Percentiles rank a stretch among this genome's conserved stretches.
Conservation (phyloP, 306 rosid species). For the Dalbergia oliveri region DNA sequence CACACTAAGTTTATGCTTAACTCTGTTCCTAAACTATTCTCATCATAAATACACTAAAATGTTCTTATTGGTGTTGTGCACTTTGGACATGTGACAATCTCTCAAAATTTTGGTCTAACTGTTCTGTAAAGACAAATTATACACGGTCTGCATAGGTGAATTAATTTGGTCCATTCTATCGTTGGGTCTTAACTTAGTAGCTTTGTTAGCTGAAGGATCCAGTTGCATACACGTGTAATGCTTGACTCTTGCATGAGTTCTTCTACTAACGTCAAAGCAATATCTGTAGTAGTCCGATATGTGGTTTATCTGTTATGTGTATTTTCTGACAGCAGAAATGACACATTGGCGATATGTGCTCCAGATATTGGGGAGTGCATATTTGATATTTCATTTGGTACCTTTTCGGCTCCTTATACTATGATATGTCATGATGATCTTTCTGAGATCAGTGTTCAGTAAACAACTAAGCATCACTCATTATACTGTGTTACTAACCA, state of each 20-base stretch:
- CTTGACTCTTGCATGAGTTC: background rate
- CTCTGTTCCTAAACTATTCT: background rate
- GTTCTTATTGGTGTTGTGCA: background rate
- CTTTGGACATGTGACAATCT: background rate
- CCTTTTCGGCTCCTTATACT: background rate
- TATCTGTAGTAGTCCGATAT: background rate
- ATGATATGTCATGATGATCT: background rate
- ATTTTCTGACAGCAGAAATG: slow-evolving; percentile 15
- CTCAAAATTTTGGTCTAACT: background rate
- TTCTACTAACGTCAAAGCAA: background rate
- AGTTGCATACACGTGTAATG: background rate
- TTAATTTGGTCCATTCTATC: too few relatives aligned
- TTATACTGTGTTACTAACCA: background rate
- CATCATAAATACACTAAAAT: background rate
- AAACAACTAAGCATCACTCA: background rate
- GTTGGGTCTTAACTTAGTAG: background rate
- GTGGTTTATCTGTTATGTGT: background rate
- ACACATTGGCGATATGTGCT: slow-evolving; percentile 12
- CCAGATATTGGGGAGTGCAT: background rate
- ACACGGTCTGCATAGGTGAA: too few relatives aligned
- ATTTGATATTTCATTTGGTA: background rate
- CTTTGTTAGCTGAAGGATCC: background rate
- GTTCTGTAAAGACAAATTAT: background rate
- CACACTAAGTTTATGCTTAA: background rate
- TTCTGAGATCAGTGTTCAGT: background rate